A percentile compares a stretch with the other conserved stretches of the same genome.
Conservation (phyloP, 768 basidiomycete genomes). For the Macrolepiota albuminosa region DNA sequence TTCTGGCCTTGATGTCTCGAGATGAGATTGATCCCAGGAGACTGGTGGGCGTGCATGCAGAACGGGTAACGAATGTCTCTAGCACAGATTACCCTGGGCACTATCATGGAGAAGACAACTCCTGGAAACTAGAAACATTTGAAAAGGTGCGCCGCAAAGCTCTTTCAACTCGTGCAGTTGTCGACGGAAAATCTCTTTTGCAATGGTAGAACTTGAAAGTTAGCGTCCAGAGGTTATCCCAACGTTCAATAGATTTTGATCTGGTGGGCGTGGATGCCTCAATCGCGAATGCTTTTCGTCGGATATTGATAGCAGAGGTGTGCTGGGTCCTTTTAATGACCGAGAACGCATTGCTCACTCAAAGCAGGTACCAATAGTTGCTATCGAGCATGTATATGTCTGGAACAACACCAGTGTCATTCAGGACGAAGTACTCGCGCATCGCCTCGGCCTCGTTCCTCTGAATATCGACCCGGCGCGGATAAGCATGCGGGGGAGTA, state of each 20-base stretch:
- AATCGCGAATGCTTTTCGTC: slow-evolving; percentile 90
- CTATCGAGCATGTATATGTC: slow-evolving; percentile 86
- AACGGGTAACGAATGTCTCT: slow-evolving; percentile 74
- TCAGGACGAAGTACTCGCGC: slow-evolving; percentile 89
- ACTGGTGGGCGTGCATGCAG: slow-evolving; percentile 66
- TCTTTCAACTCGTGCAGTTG: slow-evolving; percentile 5
- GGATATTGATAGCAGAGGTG: slow-evolving; percentile 94
- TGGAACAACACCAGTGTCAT: slow-evolving; percentile 96
- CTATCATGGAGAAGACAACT: slow-evolving; percentile 77
- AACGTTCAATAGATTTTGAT: slow-evolving; percentile 89
- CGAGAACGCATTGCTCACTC: background rate
- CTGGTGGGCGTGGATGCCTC: slow-evolving; percentile 93
- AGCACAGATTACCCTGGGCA: slow-evolving; percentile 92
- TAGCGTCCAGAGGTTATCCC: slow-evolving; percentile 73
- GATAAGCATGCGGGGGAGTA: slow-evolving; percentile 51
- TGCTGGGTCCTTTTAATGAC: slow-evolving; percentile 16
- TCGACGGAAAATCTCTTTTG: slow-evolving; percentile 19
- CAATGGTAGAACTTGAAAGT: slow-evolving; percentile 66
- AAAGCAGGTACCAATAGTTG: slow-evolving; percentile 80
- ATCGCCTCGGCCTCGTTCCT: slow-evolving; percentile 89
- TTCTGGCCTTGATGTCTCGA: slow-evolving; percentile 8
- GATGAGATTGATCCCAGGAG: slow-evolving; percentile 30
- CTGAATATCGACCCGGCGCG: slow-evolving; percentile 79
- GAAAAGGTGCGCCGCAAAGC: slow-evolving; percentile 52
- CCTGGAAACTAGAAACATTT: slow-evolving; percentile 78